Conservation (phyloP, 495 filamentous ascomycete genomes). For the Aspergillus ellipticus region DNA sequence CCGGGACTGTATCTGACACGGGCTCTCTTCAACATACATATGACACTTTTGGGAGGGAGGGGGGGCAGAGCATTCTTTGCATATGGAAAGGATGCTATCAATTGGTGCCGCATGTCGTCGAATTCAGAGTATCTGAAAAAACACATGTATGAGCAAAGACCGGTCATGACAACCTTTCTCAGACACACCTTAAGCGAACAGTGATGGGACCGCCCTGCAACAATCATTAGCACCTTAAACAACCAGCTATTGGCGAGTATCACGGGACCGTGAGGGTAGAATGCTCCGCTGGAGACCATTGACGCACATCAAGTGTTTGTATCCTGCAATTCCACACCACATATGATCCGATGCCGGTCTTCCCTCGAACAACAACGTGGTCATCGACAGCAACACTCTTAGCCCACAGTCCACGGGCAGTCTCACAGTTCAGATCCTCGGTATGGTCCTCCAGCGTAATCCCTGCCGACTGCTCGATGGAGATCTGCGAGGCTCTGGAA, state of each 20-base stretch:
- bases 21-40: conserved; percentile 50
- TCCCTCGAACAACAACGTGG: conserved; percentile 59
- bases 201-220: conserved; percentile 56
- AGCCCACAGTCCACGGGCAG: conserved; percentile 64
- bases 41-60: conserved; percentile 65
- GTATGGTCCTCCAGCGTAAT: conserved; percentile 73
- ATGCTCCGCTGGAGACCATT: neutral
- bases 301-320: conserved; percentile 64
- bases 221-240: conserved; percentile 17
- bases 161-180: neutral
- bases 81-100: conserved; percentile 62
- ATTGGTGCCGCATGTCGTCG: conserved; percentile 54
- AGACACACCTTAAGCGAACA: conserved; percentile 53
- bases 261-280: neutral
- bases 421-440: conserved; percentile 54
- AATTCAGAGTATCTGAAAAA: conserved; percentile 67
- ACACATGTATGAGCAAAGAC: neutral
- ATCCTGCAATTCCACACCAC: conserved; percentile 73
- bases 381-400: conserved; percentile 62
- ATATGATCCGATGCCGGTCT: conserved; percentile 63
- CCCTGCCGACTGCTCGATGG: conserved; percentile 33
- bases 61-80: conserved; percentile 60
- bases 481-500: conserved; percentile 44
- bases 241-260: conserved; percentile 1
- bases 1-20: neutral